Conservation (phyloP, 108 stramenopile species). For the Nitzschia sp. region DNA sequence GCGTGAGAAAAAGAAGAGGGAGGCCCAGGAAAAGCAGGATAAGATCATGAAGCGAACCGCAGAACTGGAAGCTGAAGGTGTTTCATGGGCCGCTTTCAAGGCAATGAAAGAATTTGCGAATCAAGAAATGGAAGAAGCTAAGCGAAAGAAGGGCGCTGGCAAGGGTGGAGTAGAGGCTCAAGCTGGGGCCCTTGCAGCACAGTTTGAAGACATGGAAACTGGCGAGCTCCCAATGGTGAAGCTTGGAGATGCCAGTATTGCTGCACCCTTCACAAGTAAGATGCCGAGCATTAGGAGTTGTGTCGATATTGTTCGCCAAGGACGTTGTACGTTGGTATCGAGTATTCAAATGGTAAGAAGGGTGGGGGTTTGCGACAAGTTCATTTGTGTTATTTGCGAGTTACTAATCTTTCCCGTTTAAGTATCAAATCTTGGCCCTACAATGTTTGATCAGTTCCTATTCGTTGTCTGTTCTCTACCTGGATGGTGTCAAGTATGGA, state of each 20-base stretch:
- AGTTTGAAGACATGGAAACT: conserved; percentile 76
- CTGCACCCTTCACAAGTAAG: conserved; percentile 95
- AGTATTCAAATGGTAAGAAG: conserved; percentile 86
- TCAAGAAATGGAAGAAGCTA: conserved; percentile 64
- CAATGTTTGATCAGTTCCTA: conserved; percentile 97
- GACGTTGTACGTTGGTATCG: conserved; percentile 87
- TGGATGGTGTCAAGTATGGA: conserved; percentile 96
- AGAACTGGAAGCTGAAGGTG: conserved; percentile 82
- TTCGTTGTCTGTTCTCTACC: conserved; percentile 91
- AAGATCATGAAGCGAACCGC: conserved; percentile 56
- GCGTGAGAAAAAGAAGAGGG: conserved; percentile 49
- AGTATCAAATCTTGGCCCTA: conserved; percentile 95
- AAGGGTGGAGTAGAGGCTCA: conserved; percentile 66
- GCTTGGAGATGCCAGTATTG: conserved; percentile 95
- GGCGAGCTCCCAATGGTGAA: conserved; percentile 89
- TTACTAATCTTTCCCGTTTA: neutral
- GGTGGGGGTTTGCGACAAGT: no score
- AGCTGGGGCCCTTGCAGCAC: conserved; percentile 70
- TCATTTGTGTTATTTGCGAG: no score
- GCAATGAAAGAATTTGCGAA: conserved; percentile 82
- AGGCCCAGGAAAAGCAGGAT: conserved; percentile 65
- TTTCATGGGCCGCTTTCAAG: conserved; percentile 77
- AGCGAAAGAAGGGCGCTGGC: conserved; percentile 51
- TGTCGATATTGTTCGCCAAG: conserved; percentile 95
- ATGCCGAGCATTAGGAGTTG: conserved; percentile 95